Evolutionary conservation across 1,284 basidiomycete species (phyloP).

Genomic region (Puccinia horiana): DNA sequence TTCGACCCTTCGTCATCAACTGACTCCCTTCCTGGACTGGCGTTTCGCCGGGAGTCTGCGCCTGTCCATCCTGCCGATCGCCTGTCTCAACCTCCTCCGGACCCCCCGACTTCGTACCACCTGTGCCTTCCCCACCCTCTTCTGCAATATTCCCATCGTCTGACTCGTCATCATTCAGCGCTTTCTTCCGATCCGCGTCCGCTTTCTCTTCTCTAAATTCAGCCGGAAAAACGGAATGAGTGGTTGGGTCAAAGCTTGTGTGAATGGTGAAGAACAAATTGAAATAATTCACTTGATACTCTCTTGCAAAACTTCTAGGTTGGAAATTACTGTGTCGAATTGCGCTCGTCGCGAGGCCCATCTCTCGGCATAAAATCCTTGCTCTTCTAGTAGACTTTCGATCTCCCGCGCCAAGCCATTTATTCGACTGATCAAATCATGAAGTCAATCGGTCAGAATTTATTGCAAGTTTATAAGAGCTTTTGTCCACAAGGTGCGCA

Average conservation of each 20-base stretch:
- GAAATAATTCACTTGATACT: constrained; percentile 33
- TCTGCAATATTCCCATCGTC: constrained; percentile 33
- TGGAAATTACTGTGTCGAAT: constrained; percentile 46
- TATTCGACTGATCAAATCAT: constrained; percentile 30
- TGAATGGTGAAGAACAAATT: not conserved
- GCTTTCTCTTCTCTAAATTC: constrained; percentile 46
- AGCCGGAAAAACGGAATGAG: not conserved
- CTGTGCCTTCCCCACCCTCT: not conserved
- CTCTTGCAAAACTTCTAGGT: constrained; percentile 43
- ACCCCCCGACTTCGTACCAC: not conserved
- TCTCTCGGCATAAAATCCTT: constrained; percentile 39
- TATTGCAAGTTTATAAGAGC: not conserved
- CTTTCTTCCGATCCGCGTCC: constrained; percentile 48
- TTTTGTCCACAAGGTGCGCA: not conserved
- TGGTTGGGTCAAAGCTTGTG: too few relatives aligned
- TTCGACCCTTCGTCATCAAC: not conserved
- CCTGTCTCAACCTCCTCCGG: not conserved
- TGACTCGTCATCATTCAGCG: constrained; percentile 43
- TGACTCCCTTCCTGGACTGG: not conserved
- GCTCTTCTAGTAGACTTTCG: constrained; percentile 38
- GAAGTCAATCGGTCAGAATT: not conserved
- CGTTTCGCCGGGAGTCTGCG: not conserved
- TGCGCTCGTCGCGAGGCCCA: constrained; percentile 39
- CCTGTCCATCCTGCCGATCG: not conserved
- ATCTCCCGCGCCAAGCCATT: constrained; percentile 39